A percentile compares a stretch with the other conserved stretches of the same genome.
Evolutionary conservation across 78 protist species (phyloP).

Genomic region (Dictyostelium brefeldianum): DNA sequence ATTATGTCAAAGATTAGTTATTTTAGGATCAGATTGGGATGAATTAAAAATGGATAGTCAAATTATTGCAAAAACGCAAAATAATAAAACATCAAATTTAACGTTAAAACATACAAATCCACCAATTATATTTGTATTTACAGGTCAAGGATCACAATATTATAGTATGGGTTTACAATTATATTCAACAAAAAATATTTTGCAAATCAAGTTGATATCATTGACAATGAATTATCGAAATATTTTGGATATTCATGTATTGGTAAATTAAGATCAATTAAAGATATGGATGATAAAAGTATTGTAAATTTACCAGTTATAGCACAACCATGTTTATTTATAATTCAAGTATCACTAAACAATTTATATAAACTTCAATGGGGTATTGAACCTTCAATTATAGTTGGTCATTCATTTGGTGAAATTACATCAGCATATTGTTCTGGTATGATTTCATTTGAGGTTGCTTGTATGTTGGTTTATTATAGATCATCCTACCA

Average conservation of each 20-base stretch:
- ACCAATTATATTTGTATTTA: constrained; percentile 41
- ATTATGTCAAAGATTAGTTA: not conserved
- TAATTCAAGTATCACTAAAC: constrained; percentile 40
- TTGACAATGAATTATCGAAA: not conserved
- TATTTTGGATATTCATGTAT: constrained; percentile 28
- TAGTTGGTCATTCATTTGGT: constrained; percentile 58
- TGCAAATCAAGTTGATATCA: not conserved
- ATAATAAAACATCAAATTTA: not conserved
- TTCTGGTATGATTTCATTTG: constrained; percentile 5
- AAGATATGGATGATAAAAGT: not conserved
- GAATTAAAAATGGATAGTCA: not conserved
- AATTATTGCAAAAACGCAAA: not conserved
- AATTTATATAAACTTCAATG: constrained; percentile 8
- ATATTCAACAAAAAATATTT: not conserved
- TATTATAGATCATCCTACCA: constrained; percentile 3
- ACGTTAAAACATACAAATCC: not conserved
- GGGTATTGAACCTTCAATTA: constrained; percentile 59
- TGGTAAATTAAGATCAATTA: not conserved
- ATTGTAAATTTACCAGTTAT: not conserved
- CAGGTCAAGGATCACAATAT: constrained; percentile 82
- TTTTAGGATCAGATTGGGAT: not conserved
- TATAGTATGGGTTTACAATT: not conserved
- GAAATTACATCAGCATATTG: constrained; percentile 1
- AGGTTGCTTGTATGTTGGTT: not conserved
- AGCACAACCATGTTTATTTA: constrained; percentile 61